A percentile compares a stretch with the other conserved stretches of the same genome.
Conservation (phyloP, 2,329 filamentous ascomycete species). For the Phyllachora maydis region DNA sequence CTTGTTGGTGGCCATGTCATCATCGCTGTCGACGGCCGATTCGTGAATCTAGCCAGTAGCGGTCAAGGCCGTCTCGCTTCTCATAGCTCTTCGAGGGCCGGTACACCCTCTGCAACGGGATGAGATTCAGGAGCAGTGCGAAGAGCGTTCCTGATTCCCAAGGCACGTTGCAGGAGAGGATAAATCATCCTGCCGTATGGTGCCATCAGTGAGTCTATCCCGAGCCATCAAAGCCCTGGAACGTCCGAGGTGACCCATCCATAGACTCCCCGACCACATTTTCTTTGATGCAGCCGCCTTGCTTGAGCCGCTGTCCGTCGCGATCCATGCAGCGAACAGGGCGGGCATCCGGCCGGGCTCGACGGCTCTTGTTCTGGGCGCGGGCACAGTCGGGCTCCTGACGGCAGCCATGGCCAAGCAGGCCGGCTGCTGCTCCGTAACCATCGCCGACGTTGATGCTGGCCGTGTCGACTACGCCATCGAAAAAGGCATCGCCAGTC, state of each 20-base stretch:
- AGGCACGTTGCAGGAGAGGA: constrained; percentile 38
- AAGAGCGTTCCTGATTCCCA: constrained; percentile 44
- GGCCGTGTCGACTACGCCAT: constrained; percentile 39
- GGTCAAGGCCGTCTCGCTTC: no score
- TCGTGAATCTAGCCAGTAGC: no score
- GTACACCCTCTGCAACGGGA: constrained; percentile 40
- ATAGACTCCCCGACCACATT: constrained; percentile 33
- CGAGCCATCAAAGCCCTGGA: background rate
- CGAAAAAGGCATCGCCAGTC: constrained; percentile 35
- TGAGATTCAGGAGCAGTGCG: constrained; percentile 40
- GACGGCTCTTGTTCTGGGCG: constrained; percentile 41
- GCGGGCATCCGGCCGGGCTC: constrained; percentile 28
- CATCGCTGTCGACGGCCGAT: no score
- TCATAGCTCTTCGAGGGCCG: no score
- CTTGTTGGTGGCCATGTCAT: no score
- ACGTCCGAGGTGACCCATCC: constrained; percentile 4
- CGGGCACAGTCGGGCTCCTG: constrained; percentile 40
- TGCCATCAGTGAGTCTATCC: constrained; percentile 31
- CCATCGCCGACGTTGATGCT: constrained; percentile 37
- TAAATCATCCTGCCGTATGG: constrained; percentile 41
- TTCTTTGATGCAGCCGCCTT: constrained; percentile 39
- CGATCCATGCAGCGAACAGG: constrained; percentile 38
- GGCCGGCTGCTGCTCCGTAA: constrained; percentile 36
- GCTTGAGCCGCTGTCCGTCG: constrained; percentile 39
- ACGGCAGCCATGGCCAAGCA: constrained; percentile 41